Evolutionary conservation across 495 filamentous ascomycete species (phyloP).

Genomic region (Amniculicola lignicola): DNA sequence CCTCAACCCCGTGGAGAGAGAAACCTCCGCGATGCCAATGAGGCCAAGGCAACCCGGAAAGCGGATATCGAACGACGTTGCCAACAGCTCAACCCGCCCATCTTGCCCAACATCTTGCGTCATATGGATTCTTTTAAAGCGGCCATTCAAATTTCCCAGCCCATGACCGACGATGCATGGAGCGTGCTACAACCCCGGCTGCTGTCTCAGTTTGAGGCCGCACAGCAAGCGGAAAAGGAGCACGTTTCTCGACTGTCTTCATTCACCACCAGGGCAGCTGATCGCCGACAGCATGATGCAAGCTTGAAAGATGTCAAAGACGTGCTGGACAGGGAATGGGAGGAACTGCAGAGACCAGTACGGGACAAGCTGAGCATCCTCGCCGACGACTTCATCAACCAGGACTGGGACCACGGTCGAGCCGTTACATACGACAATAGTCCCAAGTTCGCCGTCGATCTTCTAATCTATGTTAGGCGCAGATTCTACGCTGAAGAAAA

Average conservation of each 20-base stretch:
- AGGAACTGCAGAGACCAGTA: conserved; percentile 61
- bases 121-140: conserved; percentile 69
- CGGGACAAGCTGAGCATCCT: conserved; percentile 56
- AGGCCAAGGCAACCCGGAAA: conserved; percentile 57
- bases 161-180: conserved; percentile 64
- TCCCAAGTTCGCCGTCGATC: conserved; percentile 63
- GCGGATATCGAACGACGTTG: conserved; percentile 68
- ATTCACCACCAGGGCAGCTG: conserved; percentile 47
- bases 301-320: conserved; percentile 58
- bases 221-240: conserved; percentile 54
- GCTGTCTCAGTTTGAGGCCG: conserved; percentile 57
- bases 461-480: conserved; percentile 59
- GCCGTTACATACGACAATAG: conserved; percentile 57
- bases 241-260: conserved; percentile 42
- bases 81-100: conserved; percentile 57
- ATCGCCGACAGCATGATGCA: conserved; percentile 45
- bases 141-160: conserved; percentile 61
- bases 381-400: conserved; percentile 62
- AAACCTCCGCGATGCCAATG: conserved; percentile 48
- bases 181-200: conserved; percentile 61
- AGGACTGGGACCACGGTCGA: conserved; percentile 55
- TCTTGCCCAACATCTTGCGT: conserved; percentile 55
- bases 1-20: conserved; percentile 39
- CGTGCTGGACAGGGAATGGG: conserved; percentile 61
- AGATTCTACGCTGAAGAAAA: conserved; percentile 61